Percentiles rank a stretch among this genome's conserved stretches.
Conservation (phyloP, 2,329 filamentous ascomycete genomes). For the Tolypocladium ophioglossoides region DNA sequence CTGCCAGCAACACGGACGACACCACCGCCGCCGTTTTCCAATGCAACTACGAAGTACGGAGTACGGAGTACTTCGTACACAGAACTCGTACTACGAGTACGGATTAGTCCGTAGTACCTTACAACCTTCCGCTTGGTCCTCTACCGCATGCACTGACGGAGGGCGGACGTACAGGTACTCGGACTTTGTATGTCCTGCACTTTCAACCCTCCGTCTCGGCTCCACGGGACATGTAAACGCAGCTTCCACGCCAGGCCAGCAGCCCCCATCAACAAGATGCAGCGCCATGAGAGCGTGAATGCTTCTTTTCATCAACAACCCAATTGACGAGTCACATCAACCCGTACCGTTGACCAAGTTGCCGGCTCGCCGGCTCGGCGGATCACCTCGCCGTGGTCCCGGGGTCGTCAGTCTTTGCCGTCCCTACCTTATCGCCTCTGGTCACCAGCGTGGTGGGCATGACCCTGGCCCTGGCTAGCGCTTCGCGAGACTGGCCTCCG, state of each 20-base stretch:
- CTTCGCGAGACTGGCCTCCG: neutral
- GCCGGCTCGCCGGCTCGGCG: neutral
- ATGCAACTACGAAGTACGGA: no score
- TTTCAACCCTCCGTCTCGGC: neutral
- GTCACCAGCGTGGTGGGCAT: neutral
- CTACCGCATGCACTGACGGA: neutral
- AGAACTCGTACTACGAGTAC: no score
- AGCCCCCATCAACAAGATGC: neutral
- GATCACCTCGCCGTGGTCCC: neutral
- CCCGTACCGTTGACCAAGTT: neutral
- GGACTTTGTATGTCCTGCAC: no score
- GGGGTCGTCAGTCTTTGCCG: neutral
- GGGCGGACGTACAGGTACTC: neutral
- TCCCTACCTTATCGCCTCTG: neutral
- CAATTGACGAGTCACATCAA: neutral
- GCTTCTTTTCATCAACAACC: no score
- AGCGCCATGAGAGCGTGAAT: no score
- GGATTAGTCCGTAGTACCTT: no score
- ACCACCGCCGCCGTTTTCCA: neutral
- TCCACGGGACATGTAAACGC: no score
- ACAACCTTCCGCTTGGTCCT: neutral
- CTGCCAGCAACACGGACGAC: neutral
- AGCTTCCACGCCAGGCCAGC: neutral
- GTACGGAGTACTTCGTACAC: no score
- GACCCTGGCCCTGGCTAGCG: neutral